phyloP scores from a whole-genome alignment of 2,329 filamentous ascomycete species.

The Domatiomyces catenatus region DNA sequence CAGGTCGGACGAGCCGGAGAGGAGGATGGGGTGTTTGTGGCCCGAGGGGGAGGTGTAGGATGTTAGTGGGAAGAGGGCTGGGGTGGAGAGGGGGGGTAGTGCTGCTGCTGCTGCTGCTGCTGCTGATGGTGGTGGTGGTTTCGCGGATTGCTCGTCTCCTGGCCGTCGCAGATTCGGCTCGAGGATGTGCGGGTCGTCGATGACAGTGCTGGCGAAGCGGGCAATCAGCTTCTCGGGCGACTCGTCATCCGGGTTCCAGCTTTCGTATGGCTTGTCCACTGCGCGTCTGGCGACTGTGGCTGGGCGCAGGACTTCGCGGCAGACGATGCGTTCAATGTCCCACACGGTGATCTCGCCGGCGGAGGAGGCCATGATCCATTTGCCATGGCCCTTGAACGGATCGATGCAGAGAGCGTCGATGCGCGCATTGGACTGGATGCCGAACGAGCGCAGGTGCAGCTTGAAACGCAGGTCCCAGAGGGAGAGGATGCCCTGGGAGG shows the following conservation, averaged over 20 bases:
- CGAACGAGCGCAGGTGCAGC: constrained; percentile 75
- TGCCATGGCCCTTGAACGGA: constrained; percentile 60
- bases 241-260: constrained; percentile 84
- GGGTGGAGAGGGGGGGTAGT: constrained; percentile 4
- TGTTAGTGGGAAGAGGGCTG: not conserved
- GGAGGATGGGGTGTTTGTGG: constrained; percentile 62
- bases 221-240: constrained; percentile 72
- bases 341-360: constrained; percentile 88
- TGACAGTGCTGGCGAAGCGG: constrained; percentile 51
- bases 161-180: constrained; percentile 7
- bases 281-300: constrained; percentile 8
- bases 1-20: constrained; percentile 79
- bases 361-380: constrained; percentile 77
- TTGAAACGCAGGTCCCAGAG: constrained; percentile 96
- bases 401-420: constrained; percentile 50
- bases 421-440: constrained; percentile 64
- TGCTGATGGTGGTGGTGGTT: not conserved
- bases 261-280: constrained; percentile 51
- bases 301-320: constrained; percentile 70
- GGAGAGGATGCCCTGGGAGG: constrained; percentile 80
- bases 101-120: too few relatives aligned
- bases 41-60: constrained; percentile 1
- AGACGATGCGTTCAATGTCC: constrained; percentile 83
- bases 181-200: constrained; percentile 12
- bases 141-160: constrained; percentile 1